A percentile compares a stretch with the other conserved stretches of the same genome.
These are phyloP conservation scores for Plasmodium cynomolgi DNA, from an alignment of 169 alveolate genomes.

Conservation along the genomic window DNA sequence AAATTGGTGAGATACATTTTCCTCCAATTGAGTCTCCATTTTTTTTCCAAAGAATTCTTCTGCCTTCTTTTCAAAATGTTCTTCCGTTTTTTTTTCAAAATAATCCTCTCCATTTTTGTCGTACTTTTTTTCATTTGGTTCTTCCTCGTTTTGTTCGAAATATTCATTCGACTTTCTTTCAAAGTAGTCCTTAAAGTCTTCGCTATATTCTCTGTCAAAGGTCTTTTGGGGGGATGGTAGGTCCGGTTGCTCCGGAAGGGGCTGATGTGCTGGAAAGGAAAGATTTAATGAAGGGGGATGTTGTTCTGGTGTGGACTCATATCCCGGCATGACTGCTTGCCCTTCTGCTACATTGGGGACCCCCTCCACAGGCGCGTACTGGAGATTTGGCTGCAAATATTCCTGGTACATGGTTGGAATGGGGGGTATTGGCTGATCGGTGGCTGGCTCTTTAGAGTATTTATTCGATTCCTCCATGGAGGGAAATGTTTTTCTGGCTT, in stretches of 20 bases:
- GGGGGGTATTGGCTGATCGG: not conserved
- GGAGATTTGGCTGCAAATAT: not conserved
- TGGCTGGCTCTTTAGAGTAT: not conserved
- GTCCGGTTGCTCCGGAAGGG: not conserved
- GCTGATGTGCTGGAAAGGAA: not conserved
- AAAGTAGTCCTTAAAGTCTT: not conserved
- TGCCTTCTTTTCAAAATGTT: not conserved
- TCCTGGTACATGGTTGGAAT: not conserved
- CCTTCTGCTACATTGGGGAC: not conserved
- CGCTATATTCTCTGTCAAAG: not conserved
- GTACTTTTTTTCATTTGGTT: not conserved
- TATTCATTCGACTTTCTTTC: not conserved
- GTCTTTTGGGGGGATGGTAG: not conserved
- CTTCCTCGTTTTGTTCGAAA: not conserved
- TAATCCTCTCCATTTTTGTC: not conserved
- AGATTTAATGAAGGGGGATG: not conserved
- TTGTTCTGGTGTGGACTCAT: not conserved
- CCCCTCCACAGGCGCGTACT: not conserved
- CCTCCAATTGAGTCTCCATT: not conserved
- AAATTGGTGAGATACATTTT: not conserved
- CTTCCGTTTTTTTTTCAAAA: not conserved
- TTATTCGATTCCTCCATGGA: not conserved
- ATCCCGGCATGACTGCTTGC: not conserved
- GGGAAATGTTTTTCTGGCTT: not conserved
- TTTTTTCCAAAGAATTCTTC: not conserved